Conservation (phyloP, 1,139 yeast genomes). For the Meyerozyma elateridarum region DNA sequence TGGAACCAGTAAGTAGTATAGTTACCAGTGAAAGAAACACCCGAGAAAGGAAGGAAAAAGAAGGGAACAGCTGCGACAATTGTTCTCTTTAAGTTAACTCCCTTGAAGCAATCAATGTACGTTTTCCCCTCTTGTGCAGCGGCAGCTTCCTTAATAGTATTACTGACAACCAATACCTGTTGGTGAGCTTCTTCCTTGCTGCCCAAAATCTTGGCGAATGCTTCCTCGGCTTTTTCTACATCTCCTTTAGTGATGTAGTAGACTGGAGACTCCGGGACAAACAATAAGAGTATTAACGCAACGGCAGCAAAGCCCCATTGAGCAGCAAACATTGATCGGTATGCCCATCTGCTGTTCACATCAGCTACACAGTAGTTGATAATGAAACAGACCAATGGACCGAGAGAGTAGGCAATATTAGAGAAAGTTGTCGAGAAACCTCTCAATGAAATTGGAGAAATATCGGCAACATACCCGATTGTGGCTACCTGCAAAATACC, state of each 20-base stretch:
- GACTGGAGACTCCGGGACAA: conserved; percentile 9
- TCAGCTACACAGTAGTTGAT: conserved; percentile 15
- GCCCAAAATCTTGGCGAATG: conserved; percentile 14
- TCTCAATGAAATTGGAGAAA: conserved; percentile 25
- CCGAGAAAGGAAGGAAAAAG: conserved; percentile 5
- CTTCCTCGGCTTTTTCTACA: too few species aligned
- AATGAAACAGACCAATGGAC: conserved; percentile 23
- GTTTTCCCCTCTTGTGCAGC: conserved; percentile 4
- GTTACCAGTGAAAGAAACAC: conserved; percentile 5
- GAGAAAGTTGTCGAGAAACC: conserved; percentile 20
- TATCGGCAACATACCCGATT: conserved; percentile 24
- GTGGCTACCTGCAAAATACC: conserved; percentile 20
- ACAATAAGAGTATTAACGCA: conserved; percentile 13
- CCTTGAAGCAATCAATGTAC: background rate
- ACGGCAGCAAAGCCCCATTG: conserved; percentile 22
- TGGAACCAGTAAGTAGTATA: conserved; percentile 28
- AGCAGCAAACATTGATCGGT: conserved; percentile 22
- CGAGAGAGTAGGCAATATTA: conserved; percentile 23
- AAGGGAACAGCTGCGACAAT: conserved; percentile 14
- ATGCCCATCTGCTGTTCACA: conserved; percentile 21
- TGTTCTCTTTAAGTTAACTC: background rate
- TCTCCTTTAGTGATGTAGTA: conserved; percentile 7
- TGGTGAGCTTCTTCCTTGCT: conserved; percentile 17
- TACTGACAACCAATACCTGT: conserved; percentile 18
- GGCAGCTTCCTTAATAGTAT: conserved; percentile 25